phyloP scores from a whole-genome alignment of 2,329 filamentous ascomycete species.

The Arthroderma sp. region DNA sequence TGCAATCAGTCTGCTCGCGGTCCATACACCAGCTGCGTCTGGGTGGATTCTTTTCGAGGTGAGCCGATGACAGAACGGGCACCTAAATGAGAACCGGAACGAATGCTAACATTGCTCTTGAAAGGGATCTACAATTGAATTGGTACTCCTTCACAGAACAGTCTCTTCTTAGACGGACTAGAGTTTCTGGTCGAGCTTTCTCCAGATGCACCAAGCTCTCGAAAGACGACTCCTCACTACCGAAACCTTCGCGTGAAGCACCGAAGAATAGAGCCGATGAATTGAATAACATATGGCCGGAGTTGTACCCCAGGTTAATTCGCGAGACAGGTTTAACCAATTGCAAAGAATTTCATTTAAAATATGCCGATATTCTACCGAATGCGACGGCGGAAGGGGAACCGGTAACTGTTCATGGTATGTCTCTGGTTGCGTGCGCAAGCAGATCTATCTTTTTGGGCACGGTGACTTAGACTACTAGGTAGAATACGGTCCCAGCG shows the following conservation, averaged over 20 bases:
- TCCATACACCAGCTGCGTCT: conserved; percentile 22
- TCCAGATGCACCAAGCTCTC: no score
- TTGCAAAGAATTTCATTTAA: conserved; percentile 25
- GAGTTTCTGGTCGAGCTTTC: no score
- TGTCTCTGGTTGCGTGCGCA: conserved; percentile 12
- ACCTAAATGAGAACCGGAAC: no score
- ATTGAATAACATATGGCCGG: conserved; percentile 20
- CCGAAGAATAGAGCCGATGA: conserved; percentile 21
- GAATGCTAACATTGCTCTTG: no score
- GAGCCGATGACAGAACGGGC: conserved; percentile 14
- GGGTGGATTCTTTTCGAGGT: conserved; percentile 22
- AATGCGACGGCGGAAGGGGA: conserved; percentile 29
- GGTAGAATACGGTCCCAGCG: conserved; percentile 65
- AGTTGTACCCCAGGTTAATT: conserved; percentile 28
- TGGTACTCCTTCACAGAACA: no score
- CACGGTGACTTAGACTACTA: conserved; percentile 32
- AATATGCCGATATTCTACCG: conserved; percentile 24
- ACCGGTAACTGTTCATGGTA: conserved; percentile 31
- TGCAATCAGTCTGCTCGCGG: conserved; percentile 28
- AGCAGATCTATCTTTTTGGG: conserved; percentile 1
- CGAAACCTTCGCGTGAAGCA: not conserved
- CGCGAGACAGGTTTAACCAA: conserved; percentile 19
- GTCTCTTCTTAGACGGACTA: no score
- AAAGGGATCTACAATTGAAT: no score
- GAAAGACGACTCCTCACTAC: no score